These are phyloP conservation scores for Phytophthora niederhauseri DNA, from an alignment of 352 stramenopile genomes.

Conservation along the genomic window DNA sequence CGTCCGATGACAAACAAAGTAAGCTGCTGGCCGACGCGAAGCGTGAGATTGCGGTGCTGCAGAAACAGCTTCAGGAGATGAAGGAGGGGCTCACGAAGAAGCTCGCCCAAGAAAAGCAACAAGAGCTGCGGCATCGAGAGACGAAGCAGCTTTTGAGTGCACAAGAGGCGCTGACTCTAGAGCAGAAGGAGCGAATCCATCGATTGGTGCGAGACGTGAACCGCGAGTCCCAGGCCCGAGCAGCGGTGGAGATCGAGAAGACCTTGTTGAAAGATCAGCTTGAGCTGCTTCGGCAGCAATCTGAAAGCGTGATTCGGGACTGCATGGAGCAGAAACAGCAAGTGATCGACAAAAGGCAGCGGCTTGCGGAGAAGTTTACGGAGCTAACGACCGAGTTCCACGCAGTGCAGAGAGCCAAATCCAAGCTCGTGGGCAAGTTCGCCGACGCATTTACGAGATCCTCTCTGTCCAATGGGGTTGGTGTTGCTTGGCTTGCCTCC, in stretches of 20 bases:
- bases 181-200: slow-evolving; percentile 65
- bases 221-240: slow-evolving; percentile 50
- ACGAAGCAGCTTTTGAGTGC: slow-evolving; percentile 35
- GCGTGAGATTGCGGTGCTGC: slow-evolving; percentile 41
- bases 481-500: slow-evolving; percentile 5
- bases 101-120: slow-evolving; percentile 44
- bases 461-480: background rate
- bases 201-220: slow-evolving; percentile 60
- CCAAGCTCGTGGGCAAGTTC: slow-evolving; percentile 49
- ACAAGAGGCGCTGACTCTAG: slow-evolving; percentile 40
- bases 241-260: slow-evolving; percentile 57
- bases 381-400: slow-evolving; percentile 49
- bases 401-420: slow-evolving; percentile 49
- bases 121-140: slow-evolving; percentile 48
- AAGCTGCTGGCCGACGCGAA: slow-evolving; percentile 26
- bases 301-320: slow-evolving; percentile 40
- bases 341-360: slow-evolving; percentile 41
- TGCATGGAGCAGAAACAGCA: slow-evolving; percentile 44
- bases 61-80: slow-evolving; percentile 52
- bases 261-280: slow-evolving; percentile 53
- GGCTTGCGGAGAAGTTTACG: slow-evolving; percentile 34
- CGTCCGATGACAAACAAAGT: slow-evolving; percentile 12
- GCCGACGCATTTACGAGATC: slow-evolving; percentile 32
- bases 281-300: slow-evolving; percentile 43
- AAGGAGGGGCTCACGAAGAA: slow-evolving; percentile 45